Conservation (phyloP, 352 stramenopile genomes). For the Thraustochytrium sp. region DNA sequence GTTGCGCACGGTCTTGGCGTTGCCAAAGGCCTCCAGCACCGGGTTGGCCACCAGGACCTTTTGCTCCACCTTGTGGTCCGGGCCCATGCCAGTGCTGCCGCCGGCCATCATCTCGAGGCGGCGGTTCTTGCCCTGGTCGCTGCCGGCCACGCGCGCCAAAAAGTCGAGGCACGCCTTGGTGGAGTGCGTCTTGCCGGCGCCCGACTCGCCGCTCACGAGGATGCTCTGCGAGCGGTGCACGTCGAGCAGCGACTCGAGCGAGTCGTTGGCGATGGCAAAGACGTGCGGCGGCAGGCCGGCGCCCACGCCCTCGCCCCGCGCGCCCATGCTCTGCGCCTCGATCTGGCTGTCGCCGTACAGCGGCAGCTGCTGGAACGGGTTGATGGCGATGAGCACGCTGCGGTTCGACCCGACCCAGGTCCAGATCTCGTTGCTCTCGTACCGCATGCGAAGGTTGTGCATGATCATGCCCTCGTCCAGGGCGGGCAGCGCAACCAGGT, state of each 20-base stretch:
- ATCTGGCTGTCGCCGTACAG: conserved; percentile 46
- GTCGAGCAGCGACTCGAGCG: conserved; percentile 71
- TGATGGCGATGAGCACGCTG: conserved; percentile 62
- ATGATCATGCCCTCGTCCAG: conserved; percentile 59
- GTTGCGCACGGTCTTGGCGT: conserved; percentile 92
- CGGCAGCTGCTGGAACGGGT: conserved; percentile 58
- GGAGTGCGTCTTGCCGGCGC: conserved; percentile 91
- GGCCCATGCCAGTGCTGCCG: not conserved
- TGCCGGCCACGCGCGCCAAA: conserved; percentile 69
- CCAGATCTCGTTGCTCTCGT: conserved; percentile 87
- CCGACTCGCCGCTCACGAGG: conserved; percentile 80
- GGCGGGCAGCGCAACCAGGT: conserved; percentile 55
- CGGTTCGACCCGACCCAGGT: conserved; percentile 64
- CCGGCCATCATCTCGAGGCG: conserved; percentile 3
- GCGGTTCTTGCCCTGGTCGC: not conserved
- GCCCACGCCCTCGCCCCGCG: not conserved
- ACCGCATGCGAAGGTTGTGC: conserved; percentile 75
- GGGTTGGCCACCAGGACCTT: conserved; percentile 86
- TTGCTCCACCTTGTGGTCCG: conserved; percentile 42
- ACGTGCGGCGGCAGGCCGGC: conserved; percentile 71
- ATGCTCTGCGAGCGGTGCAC: conserved; percentile 75
- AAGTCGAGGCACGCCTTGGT: conserved; percentile 94
- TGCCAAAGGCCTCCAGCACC: conserved; percentile 97
- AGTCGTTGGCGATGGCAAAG: conserved; percentile 79
- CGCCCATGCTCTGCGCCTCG: not conserved